A percentile compares a stretch with the other conserved stretches of the same genome.
These are phyloP conservation scores for Syncephalastrum monosporum DNA, from an alignment of 371 early-diverging fungal species.

Conservation along the genomic window DNA sequence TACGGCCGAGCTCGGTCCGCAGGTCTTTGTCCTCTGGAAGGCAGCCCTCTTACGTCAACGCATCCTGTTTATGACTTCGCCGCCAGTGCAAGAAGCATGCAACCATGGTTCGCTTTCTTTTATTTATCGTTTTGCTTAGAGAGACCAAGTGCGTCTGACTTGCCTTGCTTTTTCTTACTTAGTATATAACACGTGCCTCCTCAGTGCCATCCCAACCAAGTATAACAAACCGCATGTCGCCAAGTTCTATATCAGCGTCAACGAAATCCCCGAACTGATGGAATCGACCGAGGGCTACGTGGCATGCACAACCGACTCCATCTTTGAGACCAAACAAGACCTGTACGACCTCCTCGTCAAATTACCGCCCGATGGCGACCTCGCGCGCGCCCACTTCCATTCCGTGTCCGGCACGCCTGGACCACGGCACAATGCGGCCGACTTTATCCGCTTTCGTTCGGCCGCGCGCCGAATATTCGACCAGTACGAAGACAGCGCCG, in stretches of 20 bases:
- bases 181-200: slow-evolving; percentile 13
- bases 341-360: slow-evolving; percentile 54
- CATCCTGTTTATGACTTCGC: slow-evolving; percentile 48
- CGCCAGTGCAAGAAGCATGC: slow-evolving; percentile 51
- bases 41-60: slow-evolving; percentile 54
- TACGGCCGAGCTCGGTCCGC: slow-evolving; percentile 47
- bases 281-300: slow-evolving; percentile 43
- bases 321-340: slow-evolving; percentile 53
- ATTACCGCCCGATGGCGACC: slow-evolving; percentile 20
- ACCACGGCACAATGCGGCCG: slow-evolving; percentile 28
- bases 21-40: slow-evolving; percentile 60
- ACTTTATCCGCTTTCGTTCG: slow-evolving; percentile 26
- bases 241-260: slow-evolving; percentile 52
- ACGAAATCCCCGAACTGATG: slow-evolving; percentile 51
- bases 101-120: slow-evolving; percentile 40
- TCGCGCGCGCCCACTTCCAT: no score
- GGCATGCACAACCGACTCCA: slow-evolving; percentile 62
- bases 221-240: slow-evolving; percentile 18
- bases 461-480: slow-evolving; percentile 19
- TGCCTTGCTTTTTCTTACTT: not conserved
- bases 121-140: no score
- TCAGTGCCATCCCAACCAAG: slow-evolving; percentile 10
- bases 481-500: not conserved
- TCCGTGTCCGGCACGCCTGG: not conserved
- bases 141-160: no score